Evolutionary conservation across 2,329 filamentous ascomycete genomes (phyloP), one percentile per base, ranked within the genome.

Genomic region (Calonectria fujianensis): DNA sequence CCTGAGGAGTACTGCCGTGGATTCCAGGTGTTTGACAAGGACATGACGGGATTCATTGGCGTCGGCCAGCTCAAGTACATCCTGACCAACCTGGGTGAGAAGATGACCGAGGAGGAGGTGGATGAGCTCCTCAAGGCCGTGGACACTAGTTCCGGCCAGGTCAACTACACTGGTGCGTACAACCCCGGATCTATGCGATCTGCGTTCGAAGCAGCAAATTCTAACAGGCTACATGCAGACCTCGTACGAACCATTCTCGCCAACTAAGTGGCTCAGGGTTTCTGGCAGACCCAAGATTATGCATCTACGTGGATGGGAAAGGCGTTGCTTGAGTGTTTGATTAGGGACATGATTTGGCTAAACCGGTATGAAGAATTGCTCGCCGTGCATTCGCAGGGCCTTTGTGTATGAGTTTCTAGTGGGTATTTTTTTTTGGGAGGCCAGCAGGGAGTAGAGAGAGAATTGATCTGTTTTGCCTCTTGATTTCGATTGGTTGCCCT

Each of bases 1-100:
- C 96, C 97, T 51, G 96, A 98, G 84, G 96, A 98, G 86, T 99
- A 99, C 88, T 98, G 96, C 87, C 95, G 96, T 76, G 97, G 97
- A 71, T 99, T 99, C 90, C 97, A 99, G 87, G 97, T 99, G 69
- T 99, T 99, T 82, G 97, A 99, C 88, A 99, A 99, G 88, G 97
- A 99, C 85, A 94, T 98, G 92, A 98, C 96, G 75, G 97, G 97
- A 68, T 98, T 96, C 87, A 98, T 99, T 85, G 97, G 96, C 72
- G 96, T 98, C 78, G 97, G 97, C 73, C 97, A 99, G 88, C 91
- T 99, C 86, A 95, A 98, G 88, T 99, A 99, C 88, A 96, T 99
- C 85, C 88, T 99, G 83, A 99, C 97, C 72, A 98, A 98, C 85
- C 88, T 99, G 82, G 97, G 97, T 82, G 97, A 99, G 93, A 98